Percentiles rank a stretch among this genome's conserved stretches.
These are phyloP conservation scores for Vigna nakashimae DNA, from an alignment of 306 rosid genomes.

Conservation along the genomic window DNA sequence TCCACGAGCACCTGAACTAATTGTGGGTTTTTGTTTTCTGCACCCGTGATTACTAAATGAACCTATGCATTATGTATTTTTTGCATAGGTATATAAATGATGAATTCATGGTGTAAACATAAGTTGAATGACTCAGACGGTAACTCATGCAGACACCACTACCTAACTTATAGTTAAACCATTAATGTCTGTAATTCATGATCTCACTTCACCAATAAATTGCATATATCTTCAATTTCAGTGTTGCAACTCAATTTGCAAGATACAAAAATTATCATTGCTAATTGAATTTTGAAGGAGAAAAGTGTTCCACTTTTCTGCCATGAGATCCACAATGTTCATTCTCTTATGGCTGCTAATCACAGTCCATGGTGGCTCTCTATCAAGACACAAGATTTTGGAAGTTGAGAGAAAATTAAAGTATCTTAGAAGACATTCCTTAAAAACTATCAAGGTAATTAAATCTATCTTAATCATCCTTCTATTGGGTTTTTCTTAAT, in stretches of 20 bases:
- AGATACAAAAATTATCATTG: background rate
- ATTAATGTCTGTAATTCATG: constrained; percentile 7
- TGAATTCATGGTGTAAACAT: constrained; percentile 24
- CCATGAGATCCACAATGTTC: constrained; percentile 26
- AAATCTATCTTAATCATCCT: background rate
- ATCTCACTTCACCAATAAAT: constrained; percentile 24
- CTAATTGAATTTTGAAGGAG: constrained; percentile 37
- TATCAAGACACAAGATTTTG: constrained; percentile 48
- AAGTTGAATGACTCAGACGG: constrained; percentile 57
- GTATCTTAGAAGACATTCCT: constrained; percentile 56
- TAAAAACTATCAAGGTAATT: constrained; percentile 60
- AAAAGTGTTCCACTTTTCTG: constrained; percentile 1
- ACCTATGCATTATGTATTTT: too few species aligned
- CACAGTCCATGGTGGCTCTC: constrained; percentile 32
- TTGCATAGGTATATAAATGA: too few species aligned
- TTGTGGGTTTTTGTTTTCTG: too few species aligned
- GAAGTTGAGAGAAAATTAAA: constrained; percentile 60
- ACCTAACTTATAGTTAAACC: constrained; percentile 29
- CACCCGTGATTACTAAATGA: too few species aligned
- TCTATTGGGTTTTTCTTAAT: background rate
- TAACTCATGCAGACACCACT: constrained; percentile 59
- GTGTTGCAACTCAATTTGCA: background rate
- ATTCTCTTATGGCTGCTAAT: constrained; percentile 44
- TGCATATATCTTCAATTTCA: constrained; percentile 30
- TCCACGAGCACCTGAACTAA: too few species aligned